Evolutionary conservation across 768 basidiomycete species (phyloP), one percentile per base, ranked within the genome.

Genomic region (Pholiota microspora): DNA sequence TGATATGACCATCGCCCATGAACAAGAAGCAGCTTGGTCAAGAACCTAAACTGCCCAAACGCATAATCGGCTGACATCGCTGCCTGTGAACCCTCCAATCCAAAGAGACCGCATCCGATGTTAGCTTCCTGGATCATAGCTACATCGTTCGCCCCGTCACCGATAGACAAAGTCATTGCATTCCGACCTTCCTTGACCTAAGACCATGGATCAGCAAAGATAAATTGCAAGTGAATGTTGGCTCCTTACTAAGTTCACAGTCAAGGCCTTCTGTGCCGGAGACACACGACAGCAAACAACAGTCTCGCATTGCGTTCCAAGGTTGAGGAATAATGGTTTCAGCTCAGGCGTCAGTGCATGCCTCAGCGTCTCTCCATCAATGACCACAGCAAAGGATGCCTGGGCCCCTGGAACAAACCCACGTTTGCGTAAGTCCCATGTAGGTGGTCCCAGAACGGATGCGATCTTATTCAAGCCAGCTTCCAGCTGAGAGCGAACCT

Each of bases 41-140:
- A 69, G 77, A 88, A 98, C 51, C 95, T 78, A 77, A 99, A 99
- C 67, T 98, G 96, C 1, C 93, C 96, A 73, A 98, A 95, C 0
- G 96, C 96, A 63, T 97, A 98, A 68, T 98, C 96, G 5, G 96
- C 96, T 4, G 94, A 97, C 95, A 98, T 98, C 45, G 96, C 95
- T 27, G 96, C 96, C 70, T 98, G 96, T 18, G 94, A 95, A 47
- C 96, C 96, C 69, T 98, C 96, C 32, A 95, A 81, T 42, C 96
- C 96, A 61, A 92, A 83, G 24, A 98, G 75, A 18, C 96, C 96
- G 65, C 94, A 92, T 2, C 96, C 96, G 60, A 98, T 88, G 68
- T 98, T 94, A n/a, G 96, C 96, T 65, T 96, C 96, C 67, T 98
- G 96, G 55, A 98, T 98, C 96, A 98, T 98, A 5, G 95, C 94